Percentiles rank a stretch among this genome's conserved stretches.
phyloP scores from a whole-genome alignment of 163 green algal genomes.

The Scenedesmus sp. region DNA sequence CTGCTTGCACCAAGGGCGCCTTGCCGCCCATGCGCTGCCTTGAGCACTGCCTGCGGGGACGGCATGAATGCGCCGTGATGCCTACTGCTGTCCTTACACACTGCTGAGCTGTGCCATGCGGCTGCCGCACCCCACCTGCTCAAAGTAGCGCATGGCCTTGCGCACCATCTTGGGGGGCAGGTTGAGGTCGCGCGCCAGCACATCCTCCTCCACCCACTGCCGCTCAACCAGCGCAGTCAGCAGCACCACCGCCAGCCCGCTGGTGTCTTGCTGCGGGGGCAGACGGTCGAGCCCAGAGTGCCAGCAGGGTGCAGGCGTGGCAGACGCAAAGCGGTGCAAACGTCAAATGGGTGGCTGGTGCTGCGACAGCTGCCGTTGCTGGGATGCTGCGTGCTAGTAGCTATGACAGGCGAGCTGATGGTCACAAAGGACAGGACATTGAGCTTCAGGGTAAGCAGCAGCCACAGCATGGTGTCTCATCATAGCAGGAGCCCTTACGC shows the following conservation, averaged over 20 bases:
- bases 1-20: too few relatives aligned
- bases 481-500: too few relatives aligned
- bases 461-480: too few relatives aligned
- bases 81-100: neutral
- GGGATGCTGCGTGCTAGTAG: slow-evolving; percentile 13
- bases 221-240: slow-evolving; percentile 69
- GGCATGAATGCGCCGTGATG: too few relatives aligned
- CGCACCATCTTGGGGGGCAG: slow-evolving; percentile 71
- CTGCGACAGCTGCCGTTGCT: neutral
- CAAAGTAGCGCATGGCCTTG: slow-evolving; percentile 72
- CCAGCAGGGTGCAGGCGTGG: neutral
- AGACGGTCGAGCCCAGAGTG: too few relatives aligned
- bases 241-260: slow-evolving; percentile 70
- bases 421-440: neutral
- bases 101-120: neutral
- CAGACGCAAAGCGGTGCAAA: neutral
- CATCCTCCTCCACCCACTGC: slow-evolving; percentile 73
- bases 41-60: too few relatives aligned
- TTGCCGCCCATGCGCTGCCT: too few relatives aligned
- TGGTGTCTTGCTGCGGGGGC: slow-evolving; percentile 68
- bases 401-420: too few relatives aligned
- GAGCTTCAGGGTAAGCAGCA: too few relatives aligned
- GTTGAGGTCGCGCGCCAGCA: slow-evolving; percentile 60
- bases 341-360: neutral
- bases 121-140: slow-evolving; percentile 54